A percentile compares a stretch with the other conserved stretches of the same genome.
Conservation (phyloP, 1,284 basidiomycete genomes). For the Pseudozyma pruni region DNA sequence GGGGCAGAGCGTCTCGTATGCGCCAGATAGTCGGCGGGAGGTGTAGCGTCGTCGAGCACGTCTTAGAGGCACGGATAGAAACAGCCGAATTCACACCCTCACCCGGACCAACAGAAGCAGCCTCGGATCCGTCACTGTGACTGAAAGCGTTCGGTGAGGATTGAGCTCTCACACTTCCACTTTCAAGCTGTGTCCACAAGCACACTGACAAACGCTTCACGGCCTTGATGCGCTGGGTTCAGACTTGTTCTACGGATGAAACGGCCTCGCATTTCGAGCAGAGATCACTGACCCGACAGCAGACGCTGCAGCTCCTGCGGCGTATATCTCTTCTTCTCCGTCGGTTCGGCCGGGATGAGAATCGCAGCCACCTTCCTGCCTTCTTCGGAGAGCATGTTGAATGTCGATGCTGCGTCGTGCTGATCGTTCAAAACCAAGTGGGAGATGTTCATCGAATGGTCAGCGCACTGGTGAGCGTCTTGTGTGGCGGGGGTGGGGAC, state of each 20-base stretch:
- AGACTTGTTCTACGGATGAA: too few species aligned
- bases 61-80: too few species aligned
- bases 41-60: neutral
- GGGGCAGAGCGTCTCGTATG: conserved; percentile 26
- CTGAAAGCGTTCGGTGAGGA: neutral
- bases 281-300: conserved; percentile 10
- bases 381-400: conserved; percentile 91
- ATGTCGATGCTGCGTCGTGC: conserved; percentile 93
- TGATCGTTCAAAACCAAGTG: too few species aligned
- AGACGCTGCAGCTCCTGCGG: conserved; percentile 27
- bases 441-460: too few species aligned
- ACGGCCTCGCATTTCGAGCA: neutral
- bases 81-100: neutral
- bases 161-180: too few species aligned
- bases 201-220: too few species aligned
- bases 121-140: neutral
- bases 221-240: too few species aligned
- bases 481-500: conserved; percentile 59
- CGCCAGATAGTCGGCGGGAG: conserved; percentile 14
- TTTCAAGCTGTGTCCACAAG: too few species aligned
- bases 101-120: neutral
- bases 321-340: conserved; percentile 12
- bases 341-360: conserved; percentile 73
- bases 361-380: conserved; percentile 90
- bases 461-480: neutral